These are phyloP conservation scores for Achaetomium macrosporum DNA, from an alignment of 2,329 filamentous ascomycete species.

Conservation along the genomic window DNA sequence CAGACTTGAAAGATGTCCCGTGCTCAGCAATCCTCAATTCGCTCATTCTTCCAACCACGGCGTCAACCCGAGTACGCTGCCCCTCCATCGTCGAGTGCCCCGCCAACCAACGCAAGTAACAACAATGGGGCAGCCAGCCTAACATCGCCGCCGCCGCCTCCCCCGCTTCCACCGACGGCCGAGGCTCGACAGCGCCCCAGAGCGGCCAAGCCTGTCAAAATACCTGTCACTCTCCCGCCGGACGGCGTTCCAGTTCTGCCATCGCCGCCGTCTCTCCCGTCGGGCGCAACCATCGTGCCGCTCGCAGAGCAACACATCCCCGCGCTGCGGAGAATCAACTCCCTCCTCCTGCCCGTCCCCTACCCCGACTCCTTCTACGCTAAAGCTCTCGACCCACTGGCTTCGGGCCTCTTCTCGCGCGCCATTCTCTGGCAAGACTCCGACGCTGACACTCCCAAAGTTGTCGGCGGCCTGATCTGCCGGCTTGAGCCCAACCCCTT, in stretches of 20 bases:
- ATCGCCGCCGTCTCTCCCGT: constrained; percentile 36
- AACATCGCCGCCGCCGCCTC: constrained; percentile 21
- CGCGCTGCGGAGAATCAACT: constrained; percentile 58
- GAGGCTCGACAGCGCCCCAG: neutral
- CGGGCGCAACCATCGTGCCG: constrained; percentile 47
- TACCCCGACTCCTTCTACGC: constrained; percentile 62
- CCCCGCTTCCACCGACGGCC: constrained; percentile 13
- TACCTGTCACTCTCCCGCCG: constrained; percentile 18
- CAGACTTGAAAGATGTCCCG: constrained; percentile 30
- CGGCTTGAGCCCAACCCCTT: constrained; percentile 50
- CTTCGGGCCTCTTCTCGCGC: constrained; percentile 51
- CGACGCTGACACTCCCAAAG: constrained; percentile 36
- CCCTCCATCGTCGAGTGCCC: constrained; percentile 34
- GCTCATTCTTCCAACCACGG: constrained; percentile 54
- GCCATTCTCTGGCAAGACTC: constrained; percentile 52
- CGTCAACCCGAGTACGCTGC: constrained; percentile 40
- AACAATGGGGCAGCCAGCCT: constrained; percentile 22
- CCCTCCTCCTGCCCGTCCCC: constrained; percentile 56
- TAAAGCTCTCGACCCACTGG: constrained; percentile 43
- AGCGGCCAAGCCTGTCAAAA: constrained; percentile 1
- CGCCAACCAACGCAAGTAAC: constrained; percentile 16
- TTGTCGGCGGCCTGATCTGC: constrained; percentile 58
- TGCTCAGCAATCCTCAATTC: constrained; percentile 50
- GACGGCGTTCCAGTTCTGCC: constrained; percentile 27
- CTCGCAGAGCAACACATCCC: constrained; percentile 48